Evolutionary conservation across 352 stramenopile genomes (phyloP), one percentile per base, ranked within the genome.

Genomic region (Elongisporangium undulatum): DNA sequence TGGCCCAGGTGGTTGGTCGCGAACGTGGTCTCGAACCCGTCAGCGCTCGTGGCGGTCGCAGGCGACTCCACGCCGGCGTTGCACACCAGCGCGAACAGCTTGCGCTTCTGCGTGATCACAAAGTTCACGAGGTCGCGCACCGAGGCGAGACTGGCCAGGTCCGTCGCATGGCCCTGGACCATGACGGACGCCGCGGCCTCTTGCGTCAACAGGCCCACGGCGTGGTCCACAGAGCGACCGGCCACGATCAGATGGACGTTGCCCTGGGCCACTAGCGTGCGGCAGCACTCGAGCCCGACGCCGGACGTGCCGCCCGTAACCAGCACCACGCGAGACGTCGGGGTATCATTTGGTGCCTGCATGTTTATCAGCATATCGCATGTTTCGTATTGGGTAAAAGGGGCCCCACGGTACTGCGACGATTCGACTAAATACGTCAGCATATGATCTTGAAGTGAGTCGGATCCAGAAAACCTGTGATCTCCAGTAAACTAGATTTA

Each of bases 41-140:
- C 75, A 0, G 54, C 49, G 0, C 72, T 79, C 17, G 62, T 23
- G 4, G 58, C 55, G 26, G 66, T 67, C 15, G 23, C 26, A 15
- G 53, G 55, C 17, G 60, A 17, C 17, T 79, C 61, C 4, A 82
- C 29, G 1, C 75, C 72, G 13, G 63, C 72, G 54, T 85, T 85
- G 75, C 68, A 78, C 3, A 82, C 58, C 50, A 85, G 48, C 19
- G 64, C 69, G 77, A 75, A 79, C 10, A 82, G 20, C 55, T 66
- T 62, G 8, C 50, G 51, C 17, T 69, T 55, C 20, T 64, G 51
- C 19, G 58, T 41, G 52, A 76, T 59, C 22, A 80, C 29, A 29
- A 22, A 52, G 26, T 66, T 67, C n/a, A 56, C 59, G 49, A 60
- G 55, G 45, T 72, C 50, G 8, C 68, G 63, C 22, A 82, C 67